Evolutionary conservation across 345 rosid species (phyloP), one percentile per base, ranked within the genome.

Genomic region (Reutealis trisperma): DNA sequence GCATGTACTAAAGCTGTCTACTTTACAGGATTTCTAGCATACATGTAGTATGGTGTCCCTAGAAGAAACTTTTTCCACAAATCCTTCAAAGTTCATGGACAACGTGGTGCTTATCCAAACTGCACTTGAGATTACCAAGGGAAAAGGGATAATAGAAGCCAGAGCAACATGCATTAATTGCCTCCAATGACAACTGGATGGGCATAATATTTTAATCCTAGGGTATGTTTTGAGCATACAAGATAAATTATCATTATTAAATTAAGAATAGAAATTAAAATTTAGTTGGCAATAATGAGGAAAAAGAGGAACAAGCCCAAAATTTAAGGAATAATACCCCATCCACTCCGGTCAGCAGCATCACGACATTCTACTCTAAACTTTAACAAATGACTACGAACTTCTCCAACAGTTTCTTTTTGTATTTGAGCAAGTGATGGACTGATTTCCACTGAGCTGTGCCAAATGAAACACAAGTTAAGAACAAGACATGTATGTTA

Each of bases 381-480:
- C 88, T 87, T 96, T 76, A 92, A 83, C 73, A 86, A 76, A 84
- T 96, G 99, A 83, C 94, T 89, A 52, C 77, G 87, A 77, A 91
- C 92, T 88, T 89, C 90, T 80, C 97, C 94, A 78, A 96, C 91
- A 70, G 97, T 96, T 83, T 90, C 92, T 80, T 87, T 88, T 70
- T 96, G 99, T 84, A 89, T 86, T 77, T 92, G 85, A 63, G 96
- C 98, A 73, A 96, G 85, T 55, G 97, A 88, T 47, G 96, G 90
- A 82, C 99, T 96, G 80, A 96, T 96, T 87, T 96, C 99, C 80
- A 96, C 91, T 63, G 97, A 96, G 70, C 99, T 96, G 90, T 83
- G 83, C 69, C 44, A 74, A 81, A 71, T 21, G 62, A 63, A 74
- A 70, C 37, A 71, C 45, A 27, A 73, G 27, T 51, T 63, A 47